Evolutionary conservation across 176 grass and related monocot species (phyloP).

Genomic region (Coix lacrymajobi): DNA sequence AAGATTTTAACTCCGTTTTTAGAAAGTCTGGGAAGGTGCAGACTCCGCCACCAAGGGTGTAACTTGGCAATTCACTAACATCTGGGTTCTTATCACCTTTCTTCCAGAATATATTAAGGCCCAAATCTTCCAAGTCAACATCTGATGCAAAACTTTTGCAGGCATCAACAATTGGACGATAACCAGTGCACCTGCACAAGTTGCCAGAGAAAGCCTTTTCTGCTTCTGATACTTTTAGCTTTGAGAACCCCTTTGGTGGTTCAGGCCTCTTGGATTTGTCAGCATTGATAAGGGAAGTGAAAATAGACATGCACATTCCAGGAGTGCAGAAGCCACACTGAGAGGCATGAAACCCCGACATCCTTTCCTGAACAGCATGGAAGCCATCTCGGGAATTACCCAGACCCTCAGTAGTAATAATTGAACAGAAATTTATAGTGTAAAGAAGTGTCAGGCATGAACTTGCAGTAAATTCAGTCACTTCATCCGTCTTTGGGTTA

Average conservation of each 20-base stretch:
- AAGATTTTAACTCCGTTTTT: slow-evolving; percentile 64
- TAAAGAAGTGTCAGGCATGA: slow-evolving; percentile 73
- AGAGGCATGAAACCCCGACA: slow-evolving; percentile 79
- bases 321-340: slow-evolving; percentile 88
- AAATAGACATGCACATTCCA: slow-evolving; percentile 91
- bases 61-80: slow-evolving; percentile 42
- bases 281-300: slow-evolving; percentile 67
- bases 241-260: slow-evolving; percentile 64
- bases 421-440: slow-evolving; percentile 59
- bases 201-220: slow-evolving; percentile 69
- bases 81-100: slow-evolving; percentile 37
- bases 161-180: slow-evolving; percentile 66
- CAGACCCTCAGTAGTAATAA: slow-evolving; percentile 73
- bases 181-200: slow-evolving; percentile 76
- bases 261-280: slow-evolving; percentile 60
- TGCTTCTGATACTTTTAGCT: slow-evolving; percentile 50
- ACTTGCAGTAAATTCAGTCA: slow-evolving; percentile 55
- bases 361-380: slow-evolving; percentile 68
- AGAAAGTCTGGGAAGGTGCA: slow-evolving; percentile 64
- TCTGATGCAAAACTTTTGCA: slow-evolving; percentile 81
- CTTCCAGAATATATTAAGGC: slow-evolving; percentile 73
- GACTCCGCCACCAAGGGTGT: slow-evolving; percentile 37
- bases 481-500: slow-evolving; percentile 48
- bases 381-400: slow-evolving; percentile 55
- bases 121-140: slow-evolving; percentile 79